These are phyloP conservation scores for Coniochaeta hoffmannii DNA, from an alignment of 2,329 filamentous ascomycete genomes.

Conservation along the genomic window DNA sequence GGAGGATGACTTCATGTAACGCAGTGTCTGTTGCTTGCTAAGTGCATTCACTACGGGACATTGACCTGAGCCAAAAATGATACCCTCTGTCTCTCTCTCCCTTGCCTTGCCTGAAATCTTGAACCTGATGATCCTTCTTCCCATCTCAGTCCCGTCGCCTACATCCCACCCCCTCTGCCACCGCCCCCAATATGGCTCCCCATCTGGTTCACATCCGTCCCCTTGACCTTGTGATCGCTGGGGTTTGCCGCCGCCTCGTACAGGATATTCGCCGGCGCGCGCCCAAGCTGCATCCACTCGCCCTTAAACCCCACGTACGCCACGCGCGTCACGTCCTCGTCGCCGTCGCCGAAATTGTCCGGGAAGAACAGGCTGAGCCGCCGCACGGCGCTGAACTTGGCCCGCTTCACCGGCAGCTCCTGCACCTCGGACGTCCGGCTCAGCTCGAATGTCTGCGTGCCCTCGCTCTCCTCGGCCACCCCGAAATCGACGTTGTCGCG, in stretches of 20 bases:
- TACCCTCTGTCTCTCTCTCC: neutral
- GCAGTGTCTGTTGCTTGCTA: neutral
- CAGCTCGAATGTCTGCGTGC: conserved; percentile 72
- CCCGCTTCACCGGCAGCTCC: conserved; percentile 82
- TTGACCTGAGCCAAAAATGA: neutral
- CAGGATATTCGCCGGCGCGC: conserved; percentile 75
- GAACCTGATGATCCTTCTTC: neutral
- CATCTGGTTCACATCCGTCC: conserved; percentile 45
- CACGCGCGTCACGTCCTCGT: conserved; percentile 72
- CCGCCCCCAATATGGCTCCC: conserved; percentile 41
- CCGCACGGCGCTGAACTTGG: conserved; percentile 79
- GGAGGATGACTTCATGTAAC: conserved; percentile 88
- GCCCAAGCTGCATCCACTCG: conserved; percentile 81
- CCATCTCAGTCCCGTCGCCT: neutral
- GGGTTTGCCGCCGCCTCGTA: conserved; percentile 95
- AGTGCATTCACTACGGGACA: neutral
- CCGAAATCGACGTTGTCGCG: conserved; percentile 79
- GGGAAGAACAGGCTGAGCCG: conserved; percentile 80
- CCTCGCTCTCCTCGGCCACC: conserved; percentile 58
- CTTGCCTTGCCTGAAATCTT: too few relatives aligned
- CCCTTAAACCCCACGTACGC: conserved; percentile 89
- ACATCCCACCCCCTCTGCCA: neutral
- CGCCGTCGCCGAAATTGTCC: conserved; percentile 78
- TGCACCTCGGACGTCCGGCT: conserved; percentile 75
- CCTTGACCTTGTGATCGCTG: conserved; percentile 68